Conservation (phyloP, 352 stramenopile species). For the Hyaloperonospora brassicae region DNA sequence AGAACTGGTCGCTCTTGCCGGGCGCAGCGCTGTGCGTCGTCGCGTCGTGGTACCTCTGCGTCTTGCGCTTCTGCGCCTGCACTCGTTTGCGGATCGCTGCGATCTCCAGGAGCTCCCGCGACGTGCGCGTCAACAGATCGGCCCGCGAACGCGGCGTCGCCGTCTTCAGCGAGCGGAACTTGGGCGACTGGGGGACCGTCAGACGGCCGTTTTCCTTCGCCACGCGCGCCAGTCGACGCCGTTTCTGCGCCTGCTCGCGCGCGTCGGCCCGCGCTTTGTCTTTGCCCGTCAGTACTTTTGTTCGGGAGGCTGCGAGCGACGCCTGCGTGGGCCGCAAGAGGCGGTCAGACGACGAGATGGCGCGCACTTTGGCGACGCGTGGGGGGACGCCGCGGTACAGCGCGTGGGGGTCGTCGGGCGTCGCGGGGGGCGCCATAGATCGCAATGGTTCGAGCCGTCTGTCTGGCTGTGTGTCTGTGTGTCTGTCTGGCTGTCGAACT, state of each 20-base stretch:
- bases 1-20: slow-evolving; percentile 36
- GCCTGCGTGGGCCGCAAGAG: slow-evolving; percentile 49
- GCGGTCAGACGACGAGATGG: slow-evolving; percentile 52
- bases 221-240: slow-evolving; percentile 26
- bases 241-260: slow-evolving; percentile 26
- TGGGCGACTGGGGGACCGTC: slow-evolving; percentile 62
- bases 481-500: too few species aligned
- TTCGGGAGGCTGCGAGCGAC: slow-evolving; percentile 39
- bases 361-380: slow-evolving; percentile 39
- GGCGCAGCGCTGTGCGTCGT: slow-evolving; percentile 35
- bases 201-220: slow-evolving; percentile 51
- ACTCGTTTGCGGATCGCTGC: slow-evolving; percentile 56
- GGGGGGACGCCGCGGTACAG: slow-evolving; percentile 38
- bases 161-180: slow-evolving; percentile 44
- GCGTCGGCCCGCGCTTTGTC: slow-evolving; percentile 36
- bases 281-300: slow-evolving; percentile 38
- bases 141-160: slow-evolving; percentile 24
- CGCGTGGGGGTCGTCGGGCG: slow-evolving; percentile 37
- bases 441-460: slow-evolving; percentile 7
- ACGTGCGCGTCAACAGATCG: slow-evolving; percentile 52
- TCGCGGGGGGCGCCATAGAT: slow-evolving; percentile 14
- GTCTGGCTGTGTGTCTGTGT: too few species aligned
- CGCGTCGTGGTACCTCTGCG: slow-evolving; percentile 54
- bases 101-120: slow-evolving; percentile 69
- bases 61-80: slow-evolving; percentile 43